These are phyloP conservation scores for Aspergillus conjunctus DNA, from an alignment of 495 filamentous ascomycete species.

Conservation along the genomic window DNA sequence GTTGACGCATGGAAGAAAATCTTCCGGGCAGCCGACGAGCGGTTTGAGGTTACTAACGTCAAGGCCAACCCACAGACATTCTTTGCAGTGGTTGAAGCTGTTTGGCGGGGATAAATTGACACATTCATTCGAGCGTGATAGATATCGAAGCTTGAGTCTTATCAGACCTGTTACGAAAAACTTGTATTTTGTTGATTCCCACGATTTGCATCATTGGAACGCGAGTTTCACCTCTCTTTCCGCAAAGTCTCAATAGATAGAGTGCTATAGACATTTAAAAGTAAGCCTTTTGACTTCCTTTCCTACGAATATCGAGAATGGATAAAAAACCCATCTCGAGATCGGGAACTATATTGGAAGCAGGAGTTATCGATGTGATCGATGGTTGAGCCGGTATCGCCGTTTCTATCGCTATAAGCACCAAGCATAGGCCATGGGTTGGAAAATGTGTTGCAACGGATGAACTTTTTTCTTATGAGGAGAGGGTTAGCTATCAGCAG, in stretches of 20 bases:
- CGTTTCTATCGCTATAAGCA: not conserved
- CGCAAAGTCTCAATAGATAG: no score
- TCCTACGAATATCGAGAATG: no score
- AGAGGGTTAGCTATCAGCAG: constrained; percentile 12
- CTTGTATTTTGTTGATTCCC: not conserved
- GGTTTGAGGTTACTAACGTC: no score
- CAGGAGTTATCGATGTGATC: not conserved
- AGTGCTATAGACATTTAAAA: not conserved
- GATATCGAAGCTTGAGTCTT: no score
- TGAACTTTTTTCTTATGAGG: constrained; percentile 15
- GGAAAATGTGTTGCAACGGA: constrained; percentile 9
- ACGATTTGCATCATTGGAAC: not conserved
- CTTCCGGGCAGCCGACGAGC: no score
- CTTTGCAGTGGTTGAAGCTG: no score
- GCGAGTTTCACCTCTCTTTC: not conserved
- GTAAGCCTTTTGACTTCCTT: not conserved
- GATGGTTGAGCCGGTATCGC: not conserved
- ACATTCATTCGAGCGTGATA: no score
- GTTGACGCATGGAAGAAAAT: no score
- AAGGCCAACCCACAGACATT: no score
- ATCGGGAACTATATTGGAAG: not conserved
- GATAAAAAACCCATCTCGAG: no score
- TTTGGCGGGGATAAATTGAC: no score
- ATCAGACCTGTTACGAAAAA: not conserved
- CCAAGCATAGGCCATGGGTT: not conserved